phyloP scores from a whole-genome alignment of 441 rosid species.

The Gossypium aridum region DNA sequence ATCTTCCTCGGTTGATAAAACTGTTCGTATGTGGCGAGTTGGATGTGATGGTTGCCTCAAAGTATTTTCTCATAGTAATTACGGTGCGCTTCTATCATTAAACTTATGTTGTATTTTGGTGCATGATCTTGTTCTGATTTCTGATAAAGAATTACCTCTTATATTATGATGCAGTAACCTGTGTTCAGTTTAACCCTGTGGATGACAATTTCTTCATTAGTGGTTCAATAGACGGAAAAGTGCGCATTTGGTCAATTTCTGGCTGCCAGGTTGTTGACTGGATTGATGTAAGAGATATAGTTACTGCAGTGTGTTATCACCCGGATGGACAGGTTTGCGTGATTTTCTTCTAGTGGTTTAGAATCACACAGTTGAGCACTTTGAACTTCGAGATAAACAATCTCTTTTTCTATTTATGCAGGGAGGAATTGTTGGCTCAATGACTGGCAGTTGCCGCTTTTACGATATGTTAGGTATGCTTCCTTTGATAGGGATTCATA shows the following conservation, averaged over 20 bases:
- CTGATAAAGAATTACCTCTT: conserved; percentile 4
- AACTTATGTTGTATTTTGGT: neutral
- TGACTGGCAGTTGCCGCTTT: conserved; percentile 69
- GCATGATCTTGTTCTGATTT: neutral
- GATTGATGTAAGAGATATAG: conserved; percentile 66
- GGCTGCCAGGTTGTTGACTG: conserved; percentile 73
- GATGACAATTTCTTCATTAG: conserved; percentile 80
- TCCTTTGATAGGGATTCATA: neutral
- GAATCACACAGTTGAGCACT: neutral
- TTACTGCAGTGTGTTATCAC: conserved; percentile 81
- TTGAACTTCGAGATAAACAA: conserved; percentile 14
- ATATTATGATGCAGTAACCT: conserved; percentile 57
- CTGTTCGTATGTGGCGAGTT: conserved; percentile 59
- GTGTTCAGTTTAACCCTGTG: conserved; percentile 79
- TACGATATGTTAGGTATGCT: conserved; percentile 61
- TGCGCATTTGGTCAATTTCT: conserved; percentile 77
- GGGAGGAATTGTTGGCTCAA: conserved; percentile 80
- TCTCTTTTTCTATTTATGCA: conserved; percentile 23
- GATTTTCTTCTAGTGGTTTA: neutral
- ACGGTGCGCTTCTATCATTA: conserved; percentile 28
- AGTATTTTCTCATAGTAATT: conserved; percentile 49
- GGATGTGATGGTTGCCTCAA: conserved; percentile 38
- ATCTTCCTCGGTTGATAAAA: conserved; percentile 57
- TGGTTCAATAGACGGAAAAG: conserved; percentile 93
- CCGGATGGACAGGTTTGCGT: conserved; percentile 71